These are phyloP conservation scores for Daldinia sp. DNA, from an alignment of 2,329 filamentous ascomycete species.

Conservation along the genomic window DNA sequence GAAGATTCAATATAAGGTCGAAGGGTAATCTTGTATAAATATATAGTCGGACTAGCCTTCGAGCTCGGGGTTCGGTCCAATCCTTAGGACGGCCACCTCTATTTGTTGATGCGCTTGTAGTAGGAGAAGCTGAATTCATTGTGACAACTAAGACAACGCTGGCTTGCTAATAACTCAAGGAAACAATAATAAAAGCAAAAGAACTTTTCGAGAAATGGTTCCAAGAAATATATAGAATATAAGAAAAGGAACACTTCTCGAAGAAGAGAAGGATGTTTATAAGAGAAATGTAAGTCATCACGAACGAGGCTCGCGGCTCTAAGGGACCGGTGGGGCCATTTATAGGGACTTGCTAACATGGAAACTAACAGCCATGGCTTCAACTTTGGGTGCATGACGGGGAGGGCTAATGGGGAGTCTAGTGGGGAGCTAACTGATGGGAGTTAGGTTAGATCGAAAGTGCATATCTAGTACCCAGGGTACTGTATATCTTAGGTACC, in stretches of 20 bases:
- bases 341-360: constrained; percentile 23
- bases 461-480: not conserved
- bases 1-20: constrained; percentile 57
- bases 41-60: constrained; percentile 64
- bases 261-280: constrained; percentile 1
- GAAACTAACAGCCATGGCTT: too few relatives aligned
- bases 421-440: not conserved
- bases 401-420: too few relatives aligned
- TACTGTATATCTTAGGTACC: too few relatives aligned
- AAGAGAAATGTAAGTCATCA: constrained; percentile 28
- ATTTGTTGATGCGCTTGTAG: constrained; percentile 42
- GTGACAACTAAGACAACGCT: not conserved
- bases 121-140: constrained; percentile 44
- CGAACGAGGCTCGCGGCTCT: constrained; percentile 28
- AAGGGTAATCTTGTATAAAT: constrained; percentile 63
- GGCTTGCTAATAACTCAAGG: not conserved
- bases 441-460: not conserved
- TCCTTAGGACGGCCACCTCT: constrained; percentile 61
- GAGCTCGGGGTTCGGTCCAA: constrained; percentile 62
- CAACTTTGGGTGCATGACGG: constrained; percentile 14
- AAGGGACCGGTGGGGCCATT: constrained; percentile 27
- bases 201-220: not conserved
- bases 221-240: constrained; percentile 12
- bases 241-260: constrained; percentile 15
- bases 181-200: not conserved